Evolutionary conservation across 1,139 yeast genomes (phyloP).

Genomic region (Arxiozyma heterogenica): DNA sequence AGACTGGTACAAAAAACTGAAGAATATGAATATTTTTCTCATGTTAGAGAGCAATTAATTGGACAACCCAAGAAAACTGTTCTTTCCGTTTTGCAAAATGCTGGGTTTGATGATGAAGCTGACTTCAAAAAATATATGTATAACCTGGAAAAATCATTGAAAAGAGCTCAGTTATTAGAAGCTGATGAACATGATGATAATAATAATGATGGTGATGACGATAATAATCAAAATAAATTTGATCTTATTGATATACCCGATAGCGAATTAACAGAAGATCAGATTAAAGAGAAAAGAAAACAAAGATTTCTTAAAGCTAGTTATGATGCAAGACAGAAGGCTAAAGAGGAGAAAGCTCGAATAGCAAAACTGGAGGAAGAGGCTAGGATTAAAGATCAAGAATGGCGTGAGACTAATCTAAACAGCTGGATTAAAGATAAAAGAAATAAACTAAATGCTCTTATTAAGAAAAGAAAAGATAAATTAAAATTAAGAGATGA

Average conservation of each 20-base stretch:
- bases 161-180: constrained; percentile 45
- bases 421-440: constrained; percentile 73
- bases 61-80: constrained; percentile 39
- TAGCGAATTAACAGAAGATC: constrained; percentile 69
- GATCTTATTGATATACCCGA: constrained; percentile 80
- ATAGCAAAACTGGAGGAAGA: constrained; percentile 42
- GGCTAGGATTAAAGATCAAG: constrained; percentile 50
- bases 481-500: constrained; percentile 65
- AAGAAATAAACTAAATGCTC: constrained; percentile 48
- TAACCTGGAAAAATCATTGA: constrained; percentile 61
- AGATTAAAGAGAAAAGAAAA: constrained; percentile 75
- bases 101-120: constrained; percentile 67
- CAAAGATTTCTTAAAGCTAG: constrained; percentile 79
- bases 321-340: constrained; percentile 78
- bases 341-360: constrained; percentile 69
- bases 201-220: constrained; percentile 38
- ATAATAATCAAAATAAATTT: constrained; percentile 54
- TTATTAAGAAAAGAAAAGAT: constrained; percentile 55
- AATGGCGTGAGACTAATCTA: constrained; percentile 70
- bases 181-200: constrained; percentile 53
- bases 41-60: constrained; percentile 46
- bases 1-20: constrained; percentile 72
- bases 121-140: constrained; percentile 62
- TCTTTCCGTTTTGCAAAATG: constrained; percentile 46
- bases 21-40: constrained; percentile 63